phyloP scores from a whole-genome alignment of 768 basidiomycete species.

The Zangia roseola region DNA sequence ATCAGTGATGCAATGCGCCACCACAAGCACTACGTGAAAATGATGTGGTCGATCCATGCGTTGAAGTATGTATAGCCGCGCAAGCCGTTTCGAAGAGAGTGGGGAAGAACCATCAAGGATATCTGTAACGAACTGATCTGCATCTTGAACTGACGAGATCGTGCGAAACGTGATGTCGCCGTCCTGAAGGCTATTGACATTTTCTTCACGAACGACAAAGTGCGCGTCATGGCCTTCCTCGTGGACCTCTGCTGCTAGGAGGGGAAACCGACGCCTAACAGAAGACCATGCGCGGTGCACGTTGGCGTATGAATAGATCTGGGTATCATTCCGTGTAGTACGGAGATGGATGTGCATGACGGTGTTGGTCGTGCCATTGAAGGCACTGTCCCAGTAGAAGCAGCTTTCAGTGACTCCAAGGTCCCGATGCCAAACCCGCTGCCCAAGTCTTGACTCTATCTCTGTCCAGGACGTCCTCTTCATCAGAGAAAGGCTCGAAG shows the following conservation, averaged over 20 bases:
- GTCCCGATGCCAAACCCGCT: slow-evolving; percentile 18
- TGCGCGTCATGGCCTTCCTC: slow-evolving; percentile 23
- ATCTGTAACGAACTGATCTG: slow-evolving; percentile 28
- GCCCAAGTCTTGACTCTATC: too few relatives aligned
- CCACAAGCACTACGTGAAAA: slow-evolving; percentile 44
- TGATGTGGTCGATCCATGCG: slow-evolving; percentile 38
- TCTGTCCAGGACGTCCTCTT: too few relatives aligned
- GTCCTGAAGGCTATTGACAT: too few relatives aligned
- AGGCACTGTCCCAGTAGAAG: slow-evolving; percentile 41
- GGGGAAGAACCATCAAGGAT: slow-evolving; percentile 34
- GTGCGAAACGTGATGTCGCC: slow-evolving; percentile 39
- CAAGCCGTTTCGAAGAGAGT: slow-evolving; percentile 33
- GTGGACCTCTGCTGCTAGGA: slow-evolving; percentile 44
- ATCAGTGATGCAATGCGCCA: slow-evolving; percentile 52
- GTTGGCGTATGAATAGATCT: too few relatives aligned
- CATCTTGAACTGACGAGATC: slow-evolving; percentile 37
- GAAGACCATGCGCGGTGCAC: slow-evolving; percentile 36
- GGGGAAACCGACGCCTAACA: slow-evolving; percentile 43
- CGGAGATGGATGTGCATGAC: slow-evolving; percentile 39
- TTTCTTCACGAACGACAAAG: slow-evolving; percentile 10
- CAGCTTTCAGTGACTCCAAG: slow-evolving; percentile 39
- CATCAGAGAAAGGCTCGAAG: too few relatives aligned
- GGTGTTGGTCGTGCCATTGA: slow-evolving; percentile 44
- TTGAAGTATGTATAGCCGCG: slow-evolving; percentile 31
- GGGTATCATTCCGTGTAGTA: slow-evolving; percentile 9